phyloP scores from a whole-genome alignment of 805 yeast species.

The Blastobotrys robertii region DNA sequence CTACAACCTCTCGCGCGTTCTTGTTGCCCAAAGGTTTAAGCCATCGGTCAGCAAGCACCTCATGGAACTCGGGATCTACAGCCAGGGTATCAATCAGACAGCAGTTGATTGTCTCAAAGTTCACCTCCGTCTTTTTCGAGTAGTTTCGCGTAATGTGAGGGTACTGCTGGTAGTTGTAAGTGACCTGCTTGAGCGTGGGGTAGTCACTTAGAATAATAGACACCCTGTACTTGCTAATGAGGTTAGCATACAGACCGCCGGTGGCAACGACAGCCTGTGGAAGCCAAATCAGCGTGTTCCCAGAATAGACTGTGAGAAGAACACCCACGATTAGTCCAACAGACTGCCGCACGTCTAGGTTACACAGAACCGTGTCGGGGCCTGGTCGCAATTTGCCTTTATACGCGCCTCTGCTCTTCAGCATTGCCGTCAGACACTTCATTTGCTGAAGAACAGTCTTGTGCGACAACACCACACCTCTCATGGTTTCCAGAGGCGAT shows the following conservation, averaged over 20 bases:
- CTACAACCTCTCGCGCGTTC: slow-evolving; percentile 62
- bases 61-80: slow-evolving; percentile 88
- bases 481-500: slow-evolving; percentile 79
- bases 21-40: slow-evolving; percentile 80
- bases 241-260: slow-evolving; percentile 80
- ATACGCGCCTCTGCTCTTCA: slow-evolving; percentile 34
- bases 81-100: slow-evolving; percentile 81
- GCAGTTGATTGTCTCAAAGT: slow-evolving; percentile 75
- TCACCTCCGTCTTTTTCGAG: slow-evolving; percentile 63
- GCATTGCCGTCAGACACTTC: slow-evolving; percentile 58
- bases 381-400: slow-evolving; percentile 32
- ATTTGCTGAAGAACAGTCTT: slow-evolving; percentile 82
- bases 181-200: slow-evolving; percentile 78
- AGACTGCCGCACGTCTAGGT: slow-evolving; percentile 63
- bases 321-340: slow-evolving; percentile 81
- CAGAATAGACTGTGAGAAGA: slow-evolving; percentile 72
- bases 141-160: slow-evolving; percentile 79
- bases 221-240: slow-evolving; percentile 60
- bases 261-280: slow-evolving; percentile 63
- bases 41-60: slow-evolving; percentile 82
- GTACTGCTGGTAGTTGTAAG: slow-evolving; percentile 82
- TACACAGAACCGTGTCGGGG: slow-evolving; percentile 46
- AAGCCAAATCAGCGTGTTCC: slow-evolving; percentile 72
- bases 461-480: slow-evolving; percentile 92
- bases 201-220: slow-evolving; percentile 71